phyloP scores from a whole-genome alignment of 345 rosid genomes.

The Eucalyptus cloeziana region DNA sequence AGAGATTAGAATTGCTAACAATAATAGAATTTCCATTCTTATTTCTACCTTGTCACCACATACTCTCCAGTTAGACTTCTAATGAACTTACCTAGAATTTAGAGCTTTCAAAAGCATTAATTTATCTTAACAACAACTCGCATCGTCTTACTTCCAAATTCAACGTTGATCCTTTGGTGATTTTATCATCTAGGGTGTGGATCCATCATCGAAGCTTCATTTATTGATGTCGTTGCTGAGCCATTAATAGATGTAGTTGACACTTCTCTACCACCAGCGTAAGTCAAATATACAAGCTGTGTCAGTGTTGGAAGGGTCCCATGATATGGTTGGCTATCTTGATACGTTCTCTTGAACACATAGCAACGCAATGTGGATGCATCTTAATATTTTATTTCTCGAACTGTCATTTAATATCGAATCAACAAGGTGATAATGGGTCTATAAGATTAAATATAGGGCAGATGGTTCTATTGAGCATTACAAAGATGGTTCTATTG shows the following conservation, averaged over 20 bases:
- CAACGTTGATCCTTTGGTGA: not conserved
- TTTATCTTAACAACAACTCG: not conserved
- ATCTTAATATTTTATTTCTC: too few relatives aligned
- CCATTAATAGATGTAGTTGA: not conserved
- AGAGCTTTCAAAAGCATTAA: not conserved
- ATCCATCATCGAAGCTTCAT: not conserved
- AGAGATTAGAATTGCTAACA: not conserved
- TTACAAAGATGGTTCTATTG: too few relatives aligned
- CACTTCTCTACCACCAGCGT: not conserved
- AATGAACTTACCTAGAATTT: not conserved
- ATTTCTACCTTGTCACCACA: not conserved
- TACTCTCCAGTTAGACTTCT: not conserved
- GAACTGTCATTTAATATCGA: rapidly evolving
- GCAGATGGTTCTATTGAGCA: too few relatives aligned
- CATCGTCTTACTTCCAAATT: not conserved
- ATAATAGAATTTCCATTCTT: too few relatives aligned
- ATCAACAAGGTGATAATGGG: too few relatives aligned
- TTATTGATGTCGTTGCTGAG: not conserved
- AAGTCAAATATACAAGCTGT: not conserved
- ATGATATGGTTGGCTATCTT: not conserved
- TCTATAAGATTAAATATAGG: too few relatives aligned
- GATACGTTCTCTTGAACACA: not conserved
- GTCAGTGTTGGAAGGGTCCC: not conserved
- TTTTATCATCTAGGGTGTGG: not conserved
- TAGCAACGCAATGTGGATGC: not conserved